A percentile compares a stretch with the other conserved stretches of the same genome.
phyloP scores from a whole-genome alignment of 108 stramenopile genomes.

The Phaeodactylum tricornutum region DNA sequence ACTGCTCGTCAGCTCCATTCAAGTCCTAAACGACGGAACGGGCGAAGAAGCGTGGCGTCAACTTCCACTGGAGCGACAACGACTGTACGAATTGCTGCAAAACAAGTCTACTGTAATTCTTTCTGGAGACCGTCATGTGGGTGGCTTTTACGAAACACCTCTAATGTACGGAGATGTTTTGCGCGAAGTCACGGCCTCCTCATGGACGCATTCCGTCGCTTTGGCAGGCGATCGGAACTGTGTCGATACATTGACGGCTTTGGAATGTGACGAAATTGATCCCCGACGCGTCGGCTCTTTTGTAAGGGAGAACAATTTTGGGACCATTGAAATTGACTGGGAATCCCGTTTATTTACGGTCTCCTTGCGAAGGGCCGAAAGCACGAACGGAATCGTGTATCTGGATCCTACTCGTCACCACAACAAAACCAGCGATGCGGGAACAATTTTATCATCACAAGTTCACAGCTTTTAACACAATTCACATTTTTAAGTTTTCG shows the following conservation, averaged over 20 bases:
- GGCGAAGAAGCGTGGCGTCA: conserved; percentile 14
- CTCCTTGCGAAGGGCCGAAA: conserved; percentile 8
- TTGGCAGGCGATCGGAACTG: conserved; percentile 4
- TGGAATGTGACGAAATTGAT: conserved; percentile 15
- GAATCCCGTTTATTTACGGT: background rate
- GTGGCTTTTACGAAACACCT: conserved; percentile 11
- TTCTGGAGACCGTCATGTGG: conserved; percentile 20
- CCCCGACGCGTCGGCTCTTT: conserved; percentile 6
- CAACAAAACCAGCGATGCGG: too few species aligned
- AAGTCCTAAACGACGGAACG: conserved; percentile 8
- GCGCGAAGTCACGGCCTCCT: conserved; percentile 14
- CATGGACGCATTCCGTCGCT: conserved; percentile 20
- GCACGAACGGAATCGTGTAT: conserved; percentile 2
- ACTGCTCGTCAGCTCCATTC: conserved; percentile 14
- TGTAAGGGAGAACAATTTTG: conserved; percentile 21
- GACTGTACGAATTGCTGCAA: conserved; percentile 6
- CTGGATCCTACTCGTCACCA: too few species aligned
- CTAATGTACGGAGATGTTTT: background rate
- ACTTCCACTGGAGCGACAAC: conserved; percentile 9
- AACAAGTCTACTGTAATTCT: conserved; percentile 5
- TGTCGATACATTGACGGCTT: conserved; percentile 1
- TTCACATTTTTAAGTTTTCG: too few species aligned
- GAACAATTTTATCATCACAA: too few species aligned
- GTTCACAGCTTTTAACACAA: too few species aligned
- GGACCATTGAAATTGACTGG: conserved; percentile 19